These are phyloP conservation scores for Fusarium chuoi DNA, from an alignment of 2,329 filamentous ascomycete species.

Conservation along the genomic window DNA sequence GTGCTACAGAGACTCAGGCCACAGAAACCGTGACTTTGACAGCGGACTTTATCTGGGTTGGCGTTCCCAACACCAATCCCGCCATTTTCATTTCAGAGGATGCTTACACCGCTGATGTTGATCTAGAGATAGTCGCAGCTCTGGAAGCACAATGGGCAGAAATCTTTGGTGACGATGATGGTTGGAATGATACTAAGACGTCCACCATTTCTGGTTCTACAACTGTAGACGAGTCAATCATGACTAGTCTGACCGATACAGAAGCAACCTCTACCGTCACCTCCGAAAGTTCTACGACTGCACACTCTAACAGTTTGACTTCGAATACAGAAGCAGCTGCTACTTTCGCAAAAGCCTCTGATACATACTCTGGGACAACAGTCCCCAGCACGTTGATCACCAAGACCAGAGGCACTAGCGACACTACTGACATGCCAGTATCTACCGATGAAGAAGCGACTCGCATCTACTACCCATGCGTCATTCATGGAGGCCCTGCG, in stretches of 20 bases:
- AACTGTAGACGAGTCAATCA: background rate
- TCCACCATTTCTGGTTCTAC: background rate
- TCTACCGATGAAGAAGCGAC: background rate
- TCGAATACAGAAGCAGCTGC: background rate
- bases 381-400: background rate
- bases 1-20: rapidly evolving
- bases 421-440: rapidly evolving
- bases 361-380: background rate
- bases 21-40: background rate
- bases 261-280: background rate
- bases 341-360: background rate
- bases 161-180: background rate
- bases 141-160: background rate
- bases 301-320: background rate
- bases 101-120: background rate
- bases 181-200: background rate
- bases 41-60: background rate
- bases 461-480: background rate
- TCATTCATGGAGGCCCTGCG: background rate
- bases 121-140: background rate
- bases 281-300: background rate
- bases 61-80: background rate
- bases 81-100: rapidly evolving
- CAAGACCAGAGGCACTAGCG: background rate
- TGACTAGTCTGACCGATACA: background rate